Evolutionary conservation across 768 basidiomycete species (phyloP).

Genomic region (Termitomyces titanicus): DNA sequence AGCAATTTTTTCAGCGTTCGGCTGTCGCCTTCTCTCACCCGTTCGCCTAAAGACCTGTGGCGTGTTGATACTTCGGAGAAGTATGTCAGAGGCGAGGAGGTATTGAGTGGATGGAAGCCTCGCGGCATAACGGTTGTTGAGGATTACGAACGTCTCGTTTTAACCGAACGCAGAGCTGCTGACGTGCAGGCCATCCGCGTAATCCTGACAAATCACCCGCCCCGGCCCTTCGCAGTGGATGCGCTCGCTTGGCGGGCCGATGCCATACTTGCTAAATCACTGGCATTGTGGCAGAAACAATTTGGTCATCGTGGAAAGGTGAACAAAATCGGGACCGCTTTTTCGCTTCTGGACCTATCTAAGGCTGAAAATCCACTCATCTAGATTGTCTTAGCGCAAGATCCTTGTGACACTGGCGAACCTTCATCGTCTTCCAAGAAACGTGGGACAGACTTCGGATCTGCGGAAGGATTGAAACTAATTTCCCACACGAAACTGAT

Average conservation of each 20-base stretch:
- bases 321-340: not conserved
- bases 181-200: slow-evolving; percentile 89
- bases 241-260: slow-evolving; percentile 66
- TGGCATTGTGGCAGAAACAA: slow-evolving; percentile 81
- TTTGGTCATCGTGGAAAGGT: slow-evolving; percentile 79
- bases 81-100: slow-evolving; percentile 92
- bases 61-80: slow-evolving; percentile 91
- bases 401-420: slow-evolving; percentile 57
- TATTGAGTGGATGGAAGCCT: slow-evolving; percentile 78
- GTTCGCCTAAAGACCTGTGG: slow-evolving; percentile 90
- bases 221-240: slow-evolving; percentile 47
- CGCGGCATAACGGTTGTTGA: slow-evolving; percentile 87
- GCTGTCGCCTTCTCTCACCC: slow-evolving; percentile 79
- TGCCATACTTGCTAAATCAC: slow-evolving; percentile 56
- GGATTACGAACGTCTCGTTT: slow-evolving; percentile 73
- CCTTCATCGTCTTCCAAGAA: slow-evolving; percentile 26
- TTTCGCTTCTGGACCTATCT: not conserved
- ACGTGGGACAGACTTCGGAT: slow-evolving; percentile 30
- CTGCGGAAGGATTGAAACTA: slow-evolving; percentile 58
- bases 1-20: slow-evolving; percentile 82
- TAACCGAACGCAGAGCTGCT: slow-evolving; percentile 70
- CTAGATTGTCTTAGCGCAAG: slow-evolving; percentile 78
- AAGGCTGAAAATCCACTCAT: slow-evolving; percentile 13
- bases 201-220: slow-evolving; percentile 57
- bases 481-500: slow-evolving; percentile 71